Evolutionary conservation across 75 land plant species (phyloP).

Genomic region (Selaginella moellendorffii): DNA sequence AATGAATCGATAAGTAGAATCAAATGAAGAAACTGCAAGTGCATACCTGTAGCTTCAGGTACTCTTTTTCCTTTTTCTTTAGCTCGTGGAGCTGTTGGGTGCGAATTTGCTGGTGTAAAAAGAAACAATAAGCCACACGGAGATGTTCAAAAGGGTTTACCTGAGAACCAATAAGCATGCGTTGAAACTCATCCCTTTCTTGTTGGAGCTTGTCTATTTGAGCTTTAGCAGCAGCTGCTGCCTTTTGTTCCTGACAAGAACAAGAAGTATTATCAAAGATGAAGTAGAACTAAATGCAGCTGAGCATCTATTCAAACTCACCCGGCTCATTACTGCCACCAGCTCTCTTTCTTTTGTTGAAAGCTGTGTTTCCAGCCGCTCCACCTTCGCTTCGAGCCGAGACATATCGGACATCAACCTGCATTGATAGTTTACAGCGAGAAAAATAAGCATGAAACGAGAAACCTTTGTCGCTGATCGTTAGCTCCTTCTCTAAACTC

Average conservation of each 20-base stretch:
- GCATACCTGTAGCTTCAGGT: slow-evolving; percentile 83
- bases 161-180: slow-evolving; percentile 94
- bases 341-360: slow-evolving; percentile 82
- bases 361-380: slow-evolving; percentile 67
- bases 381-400: slow-evolving; percentile 81
- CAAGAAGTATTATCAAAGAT: too few species aligned
- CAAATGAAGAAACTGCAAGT: neutral
- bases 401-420: slow-evolving; percentile 80
- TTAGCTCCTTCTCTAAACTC: slow-evolving; percentile 79
- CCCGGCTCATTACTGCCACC: slow-evolving; percentile 70
- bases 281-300: too few species aligned
- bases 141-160: slow-evolving; percentile 17
- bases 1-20: neutral
- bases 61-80: slow-evolving; percentile 98
- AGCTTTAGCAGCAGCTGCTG: slow-evolving; percentile 65
- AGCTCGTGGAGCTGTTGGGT: slow-evolving; percentile 91
- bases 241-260: slow-evolving; percentile 68
- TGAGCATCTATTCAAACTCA: too few species aligned
- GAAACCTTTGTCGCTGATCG: slow-evolving; percentile 85
- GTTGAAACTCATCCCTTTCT: slow-evolving; percentile 90
- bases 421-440: too few species aligned
- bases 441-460: too few species aligned
- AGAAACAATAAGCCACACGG: slow-evolving; percentile 1
- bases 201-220: slow-evolving; percentile 94
- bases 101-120: slow-evolving; percentile 63